Base-by-base conservation (phyloP, 257 asterid genomes). In the Solanum piurae region DNA sequence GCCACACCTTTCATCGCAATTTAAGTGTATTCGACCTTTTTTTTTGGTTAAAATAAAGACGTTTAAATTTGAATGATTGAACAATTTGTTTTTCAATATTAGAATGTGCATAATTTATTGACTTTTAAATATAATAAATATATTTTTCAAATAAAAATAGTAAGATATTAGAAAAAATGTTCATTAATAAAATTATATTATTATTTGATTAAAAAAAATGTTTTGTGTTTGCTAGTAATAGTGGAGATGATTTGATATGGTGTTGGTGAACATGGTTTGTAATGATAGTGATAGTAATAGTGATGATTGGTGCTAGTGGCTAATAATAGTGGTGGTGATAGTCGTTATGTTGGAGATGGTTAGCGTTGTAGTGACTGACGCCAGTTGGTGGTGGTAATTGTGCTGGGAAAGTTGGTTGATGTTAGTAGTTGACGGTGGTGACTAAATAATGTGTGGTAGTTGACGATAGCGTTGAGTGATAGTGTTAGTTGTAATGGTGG, bases 61-160 rank as follows among this genome's bases (percentile, higher is more conserved):
- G 31, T 62, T 58, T 58, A 27, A 21, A 8, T 21, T 0, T 58
- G 33, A 64, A 64, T n/a, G 1, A n/a, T 64, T 0, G 13, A 64
- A 64, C 14, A 1, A 1, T n/a, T 64, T n/a, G 1, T 64, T 10
- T n/a, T 4, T n/a, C 7, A 9, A 1, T 0, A n/a, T 23, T 1
- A n/a, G 7, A n/a, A 9, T 21, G 6, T 62, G 14, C 3, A n/a
- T 62, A 62, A n/a, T 62, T n/a, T 62, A 62, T n/a, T 10, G n/a
- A 10, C 14, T 62, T 62, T n/a, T n/a, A n/a, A n/a, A 62, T 11
- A 11, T n/a, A n/a, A n/a, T n/a, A 23, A 62, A 23, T 60, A 23
- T 60, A 9, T 10, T 23, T 7, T n/a, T 62, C 33, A 62, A 62
- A 62, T 4, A 64, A 11, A n/a, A 64, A 64, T 9, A 10, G 25